These are phyloP conservation scores for Pythium vanterpoolii DNA, from an alignment of 352 stramenopile genomes.

Conservation along the genomic window DNA sequence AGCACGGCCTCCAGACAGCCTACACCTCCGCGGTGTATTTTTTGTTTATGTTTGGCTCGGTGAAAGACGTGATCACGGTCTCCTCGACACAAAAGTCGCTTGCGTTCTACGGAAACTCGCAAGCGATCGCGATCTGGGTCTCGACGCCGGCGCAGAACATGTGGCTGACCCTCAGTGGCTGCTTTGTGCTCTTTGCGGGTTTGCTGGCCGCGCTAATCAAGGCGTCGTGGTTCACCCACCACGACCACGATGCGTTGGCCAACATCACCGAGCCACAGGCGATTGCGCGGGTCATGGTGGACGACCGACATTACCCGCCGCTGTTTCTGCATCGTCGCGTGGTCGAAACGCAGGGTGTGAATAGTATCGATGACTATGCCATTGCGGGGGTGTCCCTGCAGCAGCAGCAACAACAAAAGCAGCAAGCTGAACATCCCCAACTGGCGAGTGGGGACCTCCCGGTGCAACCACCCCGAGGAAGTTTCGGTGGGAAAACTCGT, in stretches of 20 bases:
- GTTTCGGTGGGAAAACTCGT: too few relatives aligned
- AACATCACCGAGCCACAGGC: not conserved
- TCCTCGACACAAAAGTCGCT: not conserved
- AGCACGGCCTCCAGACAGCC: constrained; percentile 1
- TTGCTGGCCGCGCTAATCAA: not conserved
- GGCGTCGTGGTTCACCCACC: not conserved
- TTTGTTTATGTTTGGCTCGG: not conserved
- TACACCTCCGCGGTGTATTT: constrained; percentile 8
- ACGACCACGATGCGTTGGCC: not conserved
- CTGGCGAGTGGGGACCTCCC: too few relatives aligned
- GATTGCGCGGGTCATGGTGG: constrained; percentile 9
- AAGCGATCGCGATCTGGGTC: not conserved
- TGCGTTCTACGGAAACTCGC: not conserved
- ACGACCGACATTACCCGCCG: not conserved
- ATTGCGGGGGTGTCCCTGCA: not conserved
- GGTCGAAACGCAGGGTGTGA: not conserved
- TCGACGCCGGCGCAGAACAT: not conserved
- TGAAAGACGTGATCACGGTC: not conserved
- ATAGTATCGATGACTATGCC: not conserved
- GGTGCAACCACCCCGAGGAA: too few relatives aligned
- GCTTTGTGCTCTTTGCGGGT: not conserved
- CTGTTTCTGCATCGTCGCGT: not conserved
- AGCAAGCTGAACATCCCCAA: too few relatives aligned
- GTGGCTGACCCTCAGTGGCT: constrained; percentile 1
- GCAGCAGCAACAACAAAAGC: not conserved